Conservation (phyloP, 495 filamentous ascomycete genomes). For the Aspergillus bertholletiae region DNA sequence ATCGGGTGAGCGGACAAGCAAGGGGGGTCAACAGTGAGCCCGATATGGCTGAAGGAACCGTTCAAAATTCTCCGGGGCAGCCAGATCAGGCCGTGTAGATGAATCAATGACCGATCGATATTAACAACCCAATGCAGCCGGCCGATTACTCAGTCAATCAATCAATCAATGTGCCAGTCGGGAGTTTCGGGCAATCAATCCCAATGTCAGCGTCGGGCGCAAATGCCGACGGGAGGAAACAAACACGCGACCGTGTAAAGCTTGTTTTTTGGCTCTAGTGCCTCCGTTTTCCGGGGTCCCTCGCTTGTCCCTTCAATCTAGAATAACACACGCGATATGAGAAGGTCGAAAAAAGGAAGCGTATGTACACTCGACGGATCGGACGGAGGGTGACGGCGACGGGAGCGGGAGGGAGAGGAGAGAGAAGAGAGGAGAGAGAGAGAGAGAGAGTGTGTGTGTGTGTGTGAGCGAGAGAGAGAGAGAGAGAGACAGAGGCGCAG, state of each 20-base stretch:
- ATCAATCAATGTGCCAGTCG: slow-evolving; percentile 6
- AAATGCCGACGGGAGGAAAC: not conserved
- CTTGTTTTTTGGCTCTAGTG: not conserved
- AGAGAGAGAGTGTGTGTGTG: slow-evolving; percentile 8
- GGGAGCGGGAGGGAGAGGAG: not conserved
- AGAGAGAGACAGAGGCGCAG: slow-evolving; percentile 11
- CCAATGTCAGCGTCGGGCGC: slow-evolving; percentile 10
- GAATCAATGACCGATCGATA: not conserved
- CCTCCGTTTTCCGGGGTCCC: not conserved
- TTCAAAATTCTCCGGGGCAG: slow-evolving; percentile 13
- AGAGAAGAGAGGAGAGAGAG: slow-evolving; percentile 16
- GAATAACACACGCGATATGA: not conserved
- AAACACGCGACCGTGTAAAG: not conserved
- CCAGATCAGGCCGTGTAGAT: not conserved
- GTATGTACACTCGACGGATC: not conserved
- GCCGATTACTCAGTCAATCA: too few species aligned
- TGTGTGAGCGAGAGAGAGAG: slow-evolving; percentile 14
- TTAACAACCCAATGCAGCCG: too few species aligned
- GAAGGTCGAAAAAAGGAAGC: not conserved
- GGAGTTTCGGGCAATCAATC: slow-evolving; percentile 14
- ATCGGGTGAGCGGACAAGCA: slow-evolving; percentile 1
- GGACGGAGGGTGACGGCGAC: not conserved
- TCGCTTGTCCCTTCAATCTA: not conserved
- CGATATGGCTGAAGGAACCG: slow-evolving; percentile 11
- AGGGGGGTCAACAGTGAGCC: slow-evolving; percentile 3